These are phyloP conservation scores for Collybia sordida DNA, from an alignment of 768 basidiomycete species.

Conservation along the genomic window DNA sequence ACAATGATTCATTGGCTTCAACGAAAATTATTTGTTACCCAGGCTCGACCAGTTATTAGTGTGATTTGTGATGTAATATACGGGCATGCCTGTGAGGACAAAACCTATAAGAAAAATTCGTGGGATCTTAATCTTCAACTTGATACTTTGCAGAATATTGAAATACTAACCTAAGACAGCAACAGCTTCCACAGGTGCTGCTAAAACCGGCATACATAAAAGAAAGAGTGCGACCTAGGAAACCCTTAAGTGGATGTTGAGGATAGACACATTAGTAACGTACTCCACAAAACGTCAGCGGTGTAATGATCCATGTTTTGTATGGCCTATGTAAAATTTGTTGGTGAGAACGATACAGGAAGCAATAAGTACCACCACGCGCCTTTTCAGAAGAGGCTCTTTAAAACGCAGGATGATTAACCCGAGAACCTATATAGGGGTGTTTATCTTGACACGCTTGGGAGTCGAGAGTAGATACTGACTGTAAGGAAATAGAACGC, in stretches of 20 bases:
- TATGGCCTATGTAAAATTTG: conserved; percentile 70
- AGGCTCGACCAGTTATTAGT: conserved; percentile 35
- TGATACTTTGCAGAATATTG: not conserved
- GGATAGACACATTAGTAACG: conserved; percentile 22
- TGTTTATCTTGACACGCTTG: not conserved
- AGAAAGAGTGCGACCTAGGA: conserved; percentile 82
- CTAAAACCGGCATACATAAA: conserved; percentile 91
- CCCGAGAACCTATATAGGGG: conserved; percentile 66
- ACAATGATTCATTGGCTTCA: not conserved
- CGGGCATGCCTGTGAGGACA: conserved; percentile 74
- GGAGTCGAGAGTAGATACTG: conserved; percentile 18
- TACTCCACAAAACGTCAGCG: conserved; percentile 85
- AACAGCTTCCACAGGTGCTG: conserved; percentile 85
- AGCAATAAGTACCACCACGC: not conserved
- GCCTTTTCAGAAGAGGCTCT: conserved; percentile 86
- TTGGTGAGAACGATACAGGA: too few species aligned
- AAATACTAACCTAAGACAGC: conserved; percentile 76
- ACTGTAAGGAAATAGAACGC: conserved; percentile 87
- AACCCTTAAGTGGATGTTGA: conserved; percentile 5
- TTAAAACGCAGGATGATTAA: conserved; percentile 85
- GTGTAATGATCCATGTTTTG: conserved; percentile 88
- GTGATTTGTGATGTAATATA: conserved; percentile 77
- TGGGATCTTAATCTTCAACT: not conserved
- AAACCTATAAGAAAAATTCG: conserved; percentile 50
- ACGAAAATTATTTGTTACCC: conserved; percentile 17